Evolutionary conservation across 257 asterid genomes (phyloP), one percentile per base, ranked within the genome.

Genomic region (Leptodermis oblonga): DNA sequence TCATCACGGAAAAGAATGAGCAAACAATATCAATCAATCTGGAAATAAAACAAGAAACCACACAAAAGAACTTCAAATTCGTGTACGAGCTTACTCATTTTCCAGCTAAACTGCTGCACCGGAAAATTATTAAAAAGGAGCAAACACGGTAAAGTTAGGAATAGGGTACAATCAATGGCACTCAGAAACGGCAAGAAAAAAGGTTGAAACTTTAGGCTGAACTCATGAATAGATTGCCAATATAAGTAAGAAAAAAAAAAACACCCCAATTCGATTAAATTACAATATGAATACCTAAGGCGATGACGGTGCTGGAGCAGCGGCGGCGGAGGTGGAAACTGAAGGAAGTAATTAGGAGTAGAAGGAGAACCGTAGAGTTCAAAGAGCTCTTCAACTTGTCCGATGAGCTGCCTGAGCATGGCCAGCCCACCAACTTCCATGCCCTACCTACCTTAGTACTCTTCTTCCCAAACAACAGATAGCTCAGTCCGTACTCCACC

Each of bases 341-440:
- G 87, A 62, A 78, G 70, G 83, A 81, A 83, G 84, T 82, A 81
- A 84, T 73, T 80, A 75, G 86, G 77, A 67, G 86, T 78, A 75
- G 75, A 73, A 68, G 84, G 81, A 67, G 89, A 85, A 79, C 86
- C 94, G 82, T 85, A 81, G 84, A 84, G 86, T 65, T 90, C 84
- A 45, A 85, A 73, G 48, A 90, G 78, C 81, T 83, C 86, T 82
- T 88, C 86, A 78, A 88, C 75, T 79, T 90, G 96, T 54, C 89
- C 96, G 77, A 93, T 93, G 65, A 88, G 87, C 82, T 93, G 97
- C 87, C 96, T 85, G 70, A 90, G 84, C 96, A 90, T 90, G 89
- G 90, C 87, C 81, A 85, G 77, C 71, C 78, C 82, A 71, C 83
- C 90, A 70, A 79, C 85, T 68, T 69, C 81, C 77, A 73, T 54